A percentile compares a stretch with the other conserved stretches of the same genome.
These are phyloP conservation scores for Phytophthora agathidicida DNA, from an alignment of 352 stramenopile species.

Conservation along the genomic window DNA sequence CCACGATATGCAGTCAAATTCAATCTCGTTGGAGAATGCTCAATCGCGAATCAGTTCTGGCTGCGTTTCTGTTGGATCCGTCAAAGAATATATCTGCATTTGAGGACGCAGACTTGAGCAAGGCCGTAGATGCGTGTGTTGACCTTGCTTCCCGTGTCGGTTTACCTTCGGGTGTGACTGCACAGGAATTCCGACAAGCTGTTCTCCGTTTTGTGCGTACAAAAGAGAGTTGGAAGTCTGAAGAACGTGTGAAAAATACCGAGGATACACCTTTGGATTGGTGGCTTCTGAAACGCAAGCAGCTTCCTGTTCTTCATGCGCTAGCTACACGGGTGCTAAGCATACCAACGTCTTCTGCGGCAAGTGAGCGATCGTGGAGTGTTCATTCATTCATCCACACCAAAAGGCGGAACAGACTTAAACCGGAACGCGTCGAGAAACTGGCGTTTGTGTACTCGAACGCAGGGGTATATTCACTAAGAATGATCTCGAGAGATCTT, in stretches of 20 bases:
- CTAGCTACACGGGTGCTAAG: constrained; percentile 6
- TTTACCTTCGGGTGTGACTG: neutral
- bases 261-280: constrained; percentile 13
- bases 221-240: neutral
- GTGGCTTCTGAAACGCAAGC: constrained; percentile 6
- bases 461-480: too few species aligned
- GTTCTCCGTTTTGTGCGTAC: too few species aligned
- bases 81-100: neutral
- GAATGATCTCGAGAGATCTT: too few species aligned
- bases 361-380: constrained; percentile 23
- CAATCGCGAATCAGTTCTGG: neutral
- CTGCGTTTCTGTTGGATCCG: neutral
- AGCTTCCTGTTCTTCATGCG: neutral
- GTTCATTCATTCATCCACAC: constrained; percentile 22
- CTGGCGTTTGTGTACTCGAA: constrained; percentile 23
- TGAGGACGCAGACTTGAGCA: neutral
- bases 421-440: constrained; percentile 10
- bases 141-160: neutral
- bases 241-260: neutral
- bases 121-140: neutral
- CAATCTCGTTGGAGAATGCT: neutral
- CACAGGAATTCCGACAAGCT: constrained; percentile 1
- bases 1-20: neutral
- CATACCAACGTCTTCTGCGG: constrained; percentile 16
- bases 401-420: constrained; percentile 13